These are phyloP conservation scores for Pelargonium citronellum DNA, from an alignment of 441 rosid genomes.

Conservation along the genomic window DNA sequence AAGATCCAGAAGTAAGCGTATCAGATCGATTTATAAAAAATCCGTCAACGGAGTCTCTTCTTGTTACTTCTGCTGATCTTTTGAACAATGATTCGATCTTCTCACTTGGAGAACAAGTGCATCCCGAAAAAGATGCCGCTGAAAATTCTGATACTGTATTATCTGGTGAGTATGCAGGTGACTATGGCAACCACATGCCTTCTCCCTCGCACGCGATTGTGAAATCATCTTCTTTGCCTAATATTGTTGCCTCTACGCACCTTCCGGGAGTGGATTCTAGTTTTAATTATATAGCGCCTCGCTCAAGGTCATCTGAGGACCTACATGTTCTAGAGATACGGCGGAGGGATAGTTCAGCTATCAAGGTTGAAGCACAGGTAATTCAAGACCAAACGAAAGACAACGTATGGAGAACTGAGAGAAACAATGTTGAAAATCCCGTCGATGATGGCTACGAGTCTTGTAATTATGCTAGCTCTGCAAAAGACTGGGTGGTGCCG, in stretches of 20 bases:
- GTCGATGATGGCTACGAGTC: slow-evolving; percentile 42
- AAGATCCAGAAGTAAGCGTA: slow-evolving; percentile 27
- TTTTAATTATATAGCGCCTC: slow-evolving; percentile 25
- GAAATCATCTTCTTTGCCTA: slow-evolving; percentile 60
- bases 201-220: slow-evolving; percentile 30
- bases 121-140: slow-evolving; percentile 41
- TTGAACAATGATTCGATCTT: slow-evolving; percentile 44
- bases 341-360: slow-evolving; percentile 33
- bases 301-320: slow-evolving; percentile 61
- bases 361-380: slow-evolving; percentile 29
- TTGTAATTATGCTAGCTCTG: slow-evolving; percentile 47
- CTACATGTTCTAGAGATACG: slow-evolving; percentile 33
- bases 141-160: slow-evolving; percentile 37
- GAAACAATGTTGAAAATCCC: slow-evolving; percentile 33
- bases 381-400: slow-evolving; percentile 31
- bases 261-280: slow-evolving; percentile 33
- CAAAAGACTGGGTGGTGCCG: slow-evolving; percentile 70
- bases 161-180: slow-evolving; percentile 38
- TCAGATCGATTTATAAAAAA: slow-evolving; percentile 26
- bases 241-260: slow-evolving; percentile 31
- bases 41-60: slow-evolving; percentile 37
- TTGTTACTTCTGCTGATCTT: slow-evolving; percentile 38
- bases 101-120: slow-evolving; percentile 53
- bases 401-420: slow-evolving; percentile 27
- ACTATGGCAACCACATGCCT: slow-evolving; percentile 34